Evolutionary conservation across 2,329 filamentous ascomycete genomes (phyloP).

Genomic region (Neonectria hederae): DNA sequence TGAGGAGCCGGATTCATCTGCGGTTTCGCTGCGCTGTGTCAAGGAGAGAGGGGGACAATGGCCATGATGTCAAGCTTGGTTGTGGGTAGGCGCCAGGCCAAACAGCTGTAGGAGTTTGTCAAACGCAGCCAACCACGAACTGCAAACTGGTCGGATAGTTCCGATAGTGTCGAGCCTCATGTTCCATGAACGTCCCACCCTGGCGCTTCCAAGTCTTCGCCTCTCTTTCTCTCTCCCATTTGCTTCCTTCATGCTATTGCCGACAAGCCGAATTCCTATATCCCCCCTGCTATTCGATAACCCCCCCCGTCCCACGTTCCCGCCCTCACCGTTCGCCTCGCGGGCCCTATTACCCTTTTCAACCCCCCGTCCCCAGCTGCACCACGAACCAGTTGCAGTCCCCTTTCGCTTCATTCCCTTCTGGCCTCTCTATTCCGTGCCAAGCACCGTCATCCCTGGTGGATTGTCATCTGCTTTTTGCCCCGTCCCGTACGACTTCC

Average conservation of each 20-base stretch:
- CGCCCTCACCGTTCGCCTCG: conserved; percentile 15
- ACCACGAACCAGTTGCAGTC: not conserved
- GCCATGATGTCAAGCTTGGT: not conserved
- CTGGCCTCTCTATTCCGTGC: conserved; percentile 20
- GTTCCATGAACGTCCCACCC: conserved; percentile 8
- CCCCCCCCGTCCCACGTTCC: conserved; percentile 4
- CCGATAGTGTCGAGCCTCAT: not conserved
- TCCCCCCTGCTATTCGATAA: not conserved
- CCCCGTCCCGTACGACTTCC: conserved; percentile 39
- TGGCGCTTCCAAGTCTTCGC: conserved; percentile 9
- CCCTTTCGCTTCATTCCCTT: not conserved
- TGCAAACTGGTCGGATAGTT: not conserved
- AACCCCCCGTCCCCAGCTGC: conserved; percentile 9
- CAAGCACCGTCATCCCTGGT: conserved; percentile 25
- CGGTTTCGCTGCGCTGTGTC: conserved; percentile 3
- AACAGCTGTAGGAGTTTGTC: not conserved
- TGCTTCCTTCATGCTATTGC: not conserved
- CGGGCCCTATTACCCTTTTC: conserved; percentile 34
- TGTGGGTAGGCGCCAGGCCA: not conserved
- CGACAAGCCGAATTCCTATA: conserved; percentile 2
- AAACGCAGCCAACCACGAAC: not conserved
- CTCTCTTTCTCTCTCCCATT: not conserved
- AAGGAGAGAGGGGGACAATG: not conserved
- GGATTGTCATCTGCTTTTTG: conserved; percentile 11
- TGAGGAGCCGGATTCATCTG: conserved; percentile 8